Percentiles rank a stretch among this genome's conserved stretches.
phyloP scores from a whole-genome alignment of 2,329 filamentous ascomycete species.

The Neonectria neomacrospora region DNA sequence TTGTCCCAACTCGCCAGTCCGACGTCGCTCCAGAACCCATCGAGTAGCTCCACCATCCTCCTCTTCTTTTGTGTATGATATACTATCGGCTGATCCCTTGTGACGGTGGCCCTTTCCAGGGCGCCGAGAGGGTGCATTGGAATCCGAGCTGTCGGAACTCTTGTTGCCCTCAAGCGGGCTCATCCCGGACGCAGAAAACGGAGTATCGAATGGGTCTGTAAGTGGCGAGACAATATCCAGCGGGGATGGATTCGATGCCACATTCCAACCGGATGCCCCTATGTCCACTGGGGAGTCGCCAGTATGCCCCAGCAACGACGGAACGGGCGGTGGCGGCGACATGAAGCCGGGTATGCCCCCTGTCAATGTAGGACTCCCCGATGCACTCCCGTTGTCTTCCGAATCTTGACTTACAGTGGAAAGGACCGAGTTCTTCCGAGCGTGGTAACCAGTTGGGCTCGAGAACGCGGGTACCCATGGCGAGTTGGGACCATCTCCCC shows the following conservation, averaged over 20 bases:
- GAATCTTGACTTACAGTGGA: conserved; percentile 62
- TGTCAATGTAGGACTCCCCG: conserved; percentile 64
- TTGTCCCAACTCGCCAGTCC: conserved; percentile 73
- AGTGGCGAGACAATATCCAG: conserved; percentile 37
- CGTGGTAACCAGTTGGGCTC: conserved; percentile 48
- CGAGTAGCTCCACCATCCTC: conserved; percentile 67
- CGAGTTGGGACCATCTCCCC: conserved; percentile 59
- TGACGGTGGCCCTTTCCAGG: conserved; percentile 58
- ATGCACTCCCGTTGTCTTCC: conserved; percentile 55
- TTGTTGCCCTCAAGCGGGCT: conserved; percentile 38
- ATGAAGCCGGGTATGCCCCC: conserved; percentile 51
- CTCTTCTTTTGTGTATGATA: conserved; percentile 76
- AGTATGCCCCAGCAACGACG: conserved; percentile 28
- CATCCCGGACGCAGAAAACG: conserved; percentile 33
- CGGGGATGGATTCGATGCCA: conserved; percentile 23
- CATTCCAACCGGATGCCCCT: conserved; percentile 24
- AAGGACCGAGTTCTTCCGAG: conserved; percentile 61
- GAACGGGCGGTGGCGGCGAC: conserved; percentile 41
- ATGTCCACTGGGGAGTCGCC: conserved; percentile 26
- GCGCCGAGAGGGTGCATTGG: conserved; percentile 27
- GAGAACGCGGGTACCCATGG: conserved; percentile 49
- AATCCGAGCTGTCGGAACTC: conserved; percentile 26
- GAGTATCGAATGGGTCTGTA: conserved; percentile 31
- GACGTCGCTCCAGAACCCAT: conserved; percentile 76
- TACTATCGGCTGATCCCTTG: conserved; percentile 71